Percentiles rank a stretch among this genome's conserved stretches.
Evolutionary conservation across 148 eudicot genomes (phyloP).

Genomic region (Camellia sinensis): DNA sequence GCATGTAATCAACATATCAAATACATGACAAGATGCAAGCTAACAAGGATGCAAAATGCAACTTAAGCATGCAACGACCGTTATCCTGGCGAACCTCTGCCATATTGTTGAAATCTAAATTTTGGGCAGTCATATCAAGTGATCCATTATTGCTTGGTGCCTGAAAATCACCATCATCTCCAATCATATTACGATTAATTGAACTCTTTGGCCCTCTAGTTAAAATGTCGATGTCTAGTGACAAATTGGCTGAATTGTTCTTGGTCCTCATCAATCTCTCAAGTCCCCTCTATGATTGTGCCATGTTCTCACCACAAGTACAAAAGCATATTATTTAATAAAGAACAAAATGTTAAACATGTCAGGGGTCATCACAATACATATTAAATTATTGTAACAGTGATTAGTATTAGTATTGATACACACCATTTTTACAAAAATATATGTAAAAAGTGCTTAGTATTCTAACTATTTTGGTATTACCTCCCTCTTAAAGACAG

Average conservation of each 20-base stretch:
- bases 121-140: constrained; percentile 26
- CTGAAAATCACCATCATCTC: constrained; percentile 24
- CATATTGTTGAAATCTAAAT: constrained; percentile 22
- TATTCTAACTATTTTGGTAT: too few relatives aligned
- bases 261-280: constrained; percentile 15
- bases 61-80: too few relatives aligned
- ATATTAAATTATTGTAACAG: background rate
- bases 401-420: too few relatives aligned
- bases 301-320: constrained; percentile 15
- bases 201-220: constrained; percentile 11
- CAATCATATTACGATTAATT: constrained; percentile 19
- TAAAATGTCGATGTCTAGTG: constrained; percentile 27
- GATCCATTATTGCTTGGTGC: constrained; percentile 27
- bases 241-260: constrained; percentile 16
- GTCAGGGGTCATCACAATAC: background rate
- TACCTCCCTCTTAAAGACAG: too few relatives aligned
- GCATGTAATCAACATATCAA: too few relatives aligned
- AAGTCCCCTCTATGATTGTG: constrained; percentile 12
- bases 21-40: too few relatives aligned
- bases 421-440: too few relatives aligned
- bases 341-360: background rate
- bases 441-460: too few relatives aligned
- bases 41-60: too few relatives aligned
- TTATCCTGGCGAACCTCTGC: constrained; percentile 25
- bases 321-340: background rate